Conservation (phyloP, 129 eudicot genomes). For the Artemisia annua region DNA sequence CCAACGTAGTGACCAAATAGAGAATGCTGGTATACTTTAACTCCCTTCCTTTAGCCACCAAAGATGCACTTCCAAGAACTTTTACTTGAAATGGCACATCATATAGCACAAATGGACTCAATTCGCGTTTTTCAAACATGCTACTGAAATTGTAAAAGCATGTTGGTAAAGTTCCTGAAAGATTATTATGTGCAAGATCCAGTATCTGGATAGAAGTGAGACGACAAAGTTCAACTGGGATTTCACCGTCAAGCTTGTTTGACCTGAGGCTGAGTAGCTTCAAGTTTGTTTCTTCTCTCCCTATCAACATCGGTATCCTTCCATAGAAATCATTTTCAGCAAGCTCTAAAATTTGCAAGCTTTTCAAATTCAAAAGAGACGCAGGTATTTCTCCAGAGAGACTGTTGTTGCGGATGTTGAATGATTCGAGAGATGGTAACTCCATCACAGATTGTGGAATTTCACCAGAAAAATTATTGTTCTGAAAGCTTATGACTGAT, state of each 20-base stretch:
- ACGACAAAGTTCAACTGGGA: constrained; percentile 39
- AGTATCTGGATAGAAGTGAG: constrained; percentile 40
- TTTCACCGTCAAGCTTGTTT: constrained; percentile 29
- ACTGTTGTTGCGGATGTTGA: constrained; percentile 37
- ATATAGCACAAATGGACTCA: constrained; percentile 12
- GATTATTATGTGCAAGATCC: constrained; percentile 41
- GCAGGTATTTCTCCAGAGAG: constrained; percentile 34
- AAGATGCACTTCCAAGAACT: constrained; percentile 22
- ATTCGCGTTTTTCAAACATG: constrained; percentile 3
- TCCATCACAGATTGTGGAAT: constrained; percentile 32
- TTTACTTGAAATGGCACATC: constrained; percentile 16
- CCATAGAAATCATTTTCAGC: constrained; percentile 33
- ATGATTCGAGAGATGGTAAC: constrained; percentile 19
- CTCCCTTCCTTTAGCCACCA: constrained; percentile 42
- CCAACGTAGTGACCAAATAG: constrained; percentile 28
- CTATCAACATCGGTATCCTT: constrained; percentile 23
- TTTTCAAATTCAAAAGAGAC: constrained; percentile 21
- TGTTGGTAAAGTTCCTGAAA: constrained; percentile 40
- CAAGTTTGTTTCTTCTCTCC: constrained; percentile 17
- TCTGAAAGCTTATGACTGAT: constrained; percentile 28
- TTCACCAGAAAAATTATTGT: constrained; percentile 34
- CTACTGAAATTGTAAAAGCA: constrained; percentile 38
- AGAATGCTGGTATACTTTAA: constrained; percentile 17
- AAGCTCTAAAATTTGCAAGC: constrained; percentile 32
- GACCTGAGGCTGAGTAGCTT: constrained; percentile 38